phyloP scores from a whole-genome alignment of 345 rosid genomes.

The Salix dunnii region DNA sequence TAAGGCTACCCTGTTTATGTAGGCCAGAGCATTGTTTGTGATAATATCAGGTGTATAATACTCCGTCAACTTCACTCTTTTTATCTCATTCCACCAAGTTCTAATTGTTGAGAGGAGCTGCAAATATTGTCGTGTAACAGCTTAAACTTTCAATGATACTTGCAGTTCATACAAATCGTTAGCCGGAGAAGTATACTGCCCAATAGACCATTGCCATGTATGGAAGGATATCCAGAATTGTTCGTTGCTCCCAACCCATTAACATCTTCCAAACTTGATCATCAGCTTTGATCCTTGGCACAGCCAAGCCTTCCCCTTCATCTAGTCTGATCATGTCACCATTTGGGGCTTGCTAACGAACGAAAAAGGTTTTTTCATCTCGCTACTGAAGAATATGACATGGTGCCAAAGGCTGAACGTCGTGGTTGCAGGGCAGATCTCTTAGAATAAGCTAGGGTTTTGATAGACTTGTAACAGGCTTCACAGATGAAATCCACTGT shows the following conservation, averaged over 20 bases:
- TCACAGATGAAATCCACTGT: too few species aligned
- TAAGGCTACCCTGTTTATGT: constrained; percentile 1
- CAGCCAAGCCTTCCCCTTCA: constrained; percentile 58
- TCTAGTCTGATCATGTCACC: constrained; percentile 61
- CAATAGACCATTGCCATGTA: background rate
- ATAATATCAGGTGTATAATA: background rate
- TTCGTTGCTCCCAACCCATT: constrained; percentile 79
- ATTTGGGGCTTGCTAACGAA: constrained; percentile 46
- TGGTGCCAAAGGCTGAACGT: constrained; percentile 35
- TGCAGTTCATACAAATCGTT: background rate
- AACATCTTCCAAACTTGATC: constrained; percentile 74
- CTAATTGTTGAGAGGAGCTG: background rate
- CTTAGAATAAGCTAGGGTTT: constrained; percentile 7
- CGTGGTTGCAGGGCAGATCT: constrained; percentile 8
- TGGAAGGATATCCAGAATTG: background rate
- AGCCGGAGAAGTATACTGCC: background rate
- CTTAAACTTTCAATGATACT: constrained; percentile 4
- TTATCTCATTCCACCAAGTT: background rate
- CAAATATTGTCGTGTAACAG: background rate
- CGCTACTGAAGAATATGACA: constrained; percentile 36
- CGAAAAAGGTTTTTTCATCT: constrained; percentile 35
- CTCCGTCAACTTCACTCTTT: background rate
- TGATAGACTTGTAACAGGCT: constrained; percentile 1
- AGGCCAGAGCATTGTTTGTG: constrained; percentile 8
- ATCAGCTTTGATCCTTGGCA: constrained; percentile 53